Conservation (phyloP, 192 early-diverging fungal species). For the Coemansia sp. region DNA sequence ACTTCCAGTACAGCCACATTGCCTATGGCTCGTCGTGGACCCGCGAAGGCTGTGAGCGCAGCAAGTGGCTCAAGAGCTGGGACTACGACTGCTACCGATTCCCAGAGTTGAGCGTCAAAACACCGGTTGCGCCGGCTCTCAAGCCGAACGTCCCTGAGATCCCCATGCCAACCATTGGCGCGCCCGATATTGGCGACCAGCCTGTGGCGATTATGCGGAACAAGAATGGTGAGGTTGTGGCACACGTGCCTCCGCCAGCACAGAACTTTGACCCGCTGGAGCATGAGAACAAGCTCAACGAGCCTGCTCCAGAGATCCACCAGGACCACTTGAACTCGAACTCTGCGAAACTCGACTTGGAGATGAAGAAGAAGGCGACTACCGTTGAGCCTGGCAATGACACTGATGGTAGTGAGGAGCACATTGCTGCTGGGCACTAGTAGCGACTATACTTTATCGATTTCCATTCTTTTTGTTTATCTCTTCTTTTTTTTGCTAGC, state of each 20-base stretch:
- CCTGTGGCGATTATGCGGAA: slow-evolving; percentile 11
- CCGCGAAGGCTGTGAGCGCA: slow-evolving; percentile 68
- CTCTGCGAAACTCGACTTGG: slow-evolving; percentile 28
- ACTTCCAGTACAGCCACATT: slow-evolving; percentile 79
- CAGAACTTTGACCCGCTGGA: slow-evolving; percentile 55
- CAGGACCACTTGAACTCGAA: slow-evolving; percentile 50
- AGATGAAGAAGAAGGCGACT: slow-evolving; percentile 44
- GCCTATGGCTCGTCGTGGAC: slow-evolving; percentile 83
- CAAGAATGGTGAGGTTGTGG: slow-evolving; percentile 14
- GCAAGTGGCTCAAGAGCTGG: slow-evolving; percentile 83
- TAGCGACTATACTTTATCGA: slow-evolving; percentile 1
- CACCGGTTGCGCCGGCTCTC: neutral
- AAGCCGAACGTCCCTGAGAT: slow-evolving; percentile 23
- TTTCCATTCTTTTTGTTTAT: neutral
- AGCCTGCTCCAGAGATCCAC: slow-evolving; percentile 52
- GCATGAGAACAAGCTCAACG: slow-evolving; percentile 57
- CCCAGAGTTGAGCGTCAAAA: neutral
- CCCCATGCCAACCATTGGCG: slow-evolving; percentile 18
- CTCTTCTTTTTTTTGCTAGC: slow-evolving; percentile 3
- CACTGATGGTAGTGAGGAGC: slow-evolving; percentile 13
- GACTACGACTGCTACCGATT: slow-evolving; percentile 75
- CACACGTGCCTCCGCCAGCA: slow-evolving; percentile 28
- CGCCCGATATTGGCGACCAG: slow-evolving; percentile 15
- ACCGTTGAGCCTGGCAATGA: slow-evolving; percentile 12
- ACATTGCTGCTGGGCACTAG: slow-evolving; percentile 23